Evolutionary conservation across 371 early-diverging fungal species (phyloP).

Genomic region (Mortierella sp.): DNA sequence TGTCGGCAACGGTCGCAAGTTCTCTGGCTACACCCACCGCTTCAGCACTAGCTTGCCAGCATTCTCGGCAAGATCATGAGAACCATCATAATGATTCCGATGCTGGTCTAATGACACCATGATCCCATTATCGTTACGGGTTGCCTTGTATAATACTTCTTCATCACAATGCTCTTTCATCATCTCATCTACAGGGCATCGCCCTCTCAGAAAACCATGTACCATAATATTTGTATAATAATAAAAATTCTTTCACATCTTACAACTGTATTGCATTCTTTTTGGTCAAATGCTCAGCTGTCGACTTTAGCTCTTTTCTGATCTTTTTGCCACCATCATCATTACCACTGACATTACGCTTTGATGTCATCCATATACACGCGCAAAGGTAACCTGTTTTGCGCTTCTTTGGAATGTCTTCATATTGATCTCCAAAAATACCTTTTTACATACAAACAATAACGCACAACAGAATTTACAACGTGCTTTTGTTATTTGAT

Average conservation of each 20-base stretch:
- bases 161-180: background rate
- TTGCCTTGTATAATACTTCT: background rate
- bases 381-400: too few relatives aligned
- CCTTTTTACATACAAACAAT: too few relatives aligned
- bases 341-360: too few relatives aligned
- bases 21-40: constrained; percentile 42
- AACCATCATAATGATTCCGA: background rate
- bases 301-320: too few relatives aligned
- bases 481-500: too few relatives aligned
- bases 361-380: too few relatives aligned
- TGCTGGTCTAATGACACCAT: constrained; percentile 3
- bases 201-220: background rate
- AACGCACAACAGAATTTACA: too few relatives aligned
- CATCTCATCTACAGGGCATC: constrained; percentile 2
- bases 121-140: background rate
- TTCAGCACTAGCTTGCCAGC: constrained; percentile 50
- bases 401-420: too few relatives aligned
- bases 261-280: too few relatives aligned
- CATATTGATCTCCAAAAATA: too few relatives aligned
- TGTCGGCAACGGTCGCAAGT: constrained; percentile 53
- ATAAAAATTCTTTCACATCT: background rate
- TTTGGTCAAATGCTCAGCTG: too few relatives aligned
- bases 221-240: background rate
- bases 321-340: too few relatives aligned
- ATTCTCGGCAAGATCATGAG: constrained; percentile 23